Percentiles rank a stretch among this genome's conserved stretches.
Evolutionary conservation across 2,329 filamentous ascomycete genomes (phyloP).

Genomic region (Rhinocladiella mackenziei): DNA sequence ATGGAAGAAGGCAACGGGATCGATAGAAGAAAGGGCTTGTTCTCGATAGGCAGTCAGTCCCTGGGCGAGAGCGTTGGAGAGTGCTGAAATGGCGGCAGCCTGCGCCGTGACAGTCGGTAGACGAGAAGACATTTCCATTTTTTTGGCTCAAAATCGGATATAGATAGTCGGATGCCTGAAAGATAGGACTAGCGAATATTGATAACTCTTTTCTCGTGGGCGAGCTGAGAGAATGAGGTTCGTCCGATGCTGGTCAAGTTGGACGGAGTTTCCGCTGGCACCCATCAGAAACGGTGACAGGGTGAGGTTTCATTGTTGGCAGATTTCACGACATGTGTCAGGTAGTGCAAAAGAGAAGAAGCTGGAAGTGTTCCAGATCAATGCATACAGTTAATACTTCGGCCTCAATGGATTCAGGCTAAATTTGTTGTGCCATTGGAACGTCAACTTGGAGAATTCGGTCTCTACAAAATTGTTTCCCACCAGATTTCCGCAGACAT

Average conservation of each 20-base stretch:
- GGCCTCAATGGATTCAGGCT: too few species aligned
- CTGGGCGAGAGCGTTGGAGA: slow-evolving; percentile 72
- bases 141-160: too few species aligned
- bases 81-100: slow-evolving; percentile 59
- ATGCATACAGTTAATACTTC: too few species aligned
- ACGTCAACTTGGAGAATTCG: neutral
- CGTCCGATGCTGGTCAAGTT: neutral
- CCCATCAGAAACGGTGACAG: slow-evolving; percentile 2
- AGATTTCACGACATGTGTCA: slow-evolving; percentile 10
- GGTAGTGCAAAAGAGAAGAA: slow-evolving; percentile 2
- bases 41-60: slow-evolving; percentile 57
- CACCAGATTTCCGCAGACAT: slow-evolving; percentile 11
- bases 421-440: neutral
- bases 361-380: neutral
- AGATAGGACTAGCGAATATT: too few species aligned
- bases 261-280: neutral
- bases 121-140: slow-evolving; percentile 23
- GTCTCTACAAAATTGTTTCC: neutral
- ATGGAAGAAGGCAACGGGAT: slow-evolving; percentile 53
- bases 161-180: neutral
- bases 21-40: slow-evolving; percentile 35
- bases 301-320: slow-evolving; percentile 1
- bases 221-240: neutral
- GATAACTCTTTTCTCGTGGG: neutral
- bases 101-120: slow-evolving; percentile 62